These are phyloP conservation scores for Afroboletus lepidellus DNA, from an alignment of 1,284 basidiomycete genomes.

Conservation along the genomic window DNA sequence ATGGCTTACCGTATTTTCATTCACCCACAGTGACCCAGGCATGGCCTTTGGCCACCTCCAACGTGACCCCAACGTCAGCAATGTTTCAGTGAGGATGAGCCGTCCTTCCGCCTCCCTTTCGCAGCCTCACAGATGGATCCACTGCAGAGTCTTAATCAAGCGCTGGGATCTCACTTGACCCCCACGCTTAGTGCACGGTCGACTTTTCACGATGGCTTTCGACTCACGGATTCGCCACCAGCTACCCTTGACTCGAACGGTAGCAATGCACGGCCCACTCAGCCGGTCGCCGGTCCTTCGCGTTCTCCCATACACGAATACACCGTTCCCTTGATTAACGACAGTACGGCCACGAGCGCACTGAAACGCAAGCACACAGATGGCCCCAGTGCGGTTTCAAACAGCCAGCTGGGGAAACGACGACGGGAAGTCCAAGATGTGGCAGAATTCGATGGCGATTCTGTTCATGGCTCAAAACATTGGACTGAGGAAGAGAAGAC, in stretches of 20 bases:
- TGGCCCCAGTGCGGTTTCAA: constrained; percentile 34
- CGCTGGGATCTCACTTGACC: constrained; percentile 34
- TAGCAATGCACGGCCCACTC: constrained; percentile 22
- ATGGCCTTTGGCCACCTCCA: constrained; percentile 37
- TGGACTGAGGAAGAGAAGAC: constrained; percentile 80
- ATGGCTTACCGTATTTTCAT: constrained; percentile 19
- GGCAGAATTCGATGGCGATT: constrained; percentile 50
- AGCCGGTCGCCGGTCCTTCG: constrained; percentile 31
- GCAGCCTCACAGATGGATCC: constrained; percentile 6
- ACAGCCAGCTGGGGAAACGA: constrained; percentile 42
- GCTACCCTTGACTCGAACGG: constrained; percentile 32
- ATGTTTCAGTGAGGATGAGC: constrained; percentile 31
- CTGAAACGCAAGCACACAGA: constrained; percentile 56
- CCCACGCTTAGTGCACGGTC: constrained; percentile 30
- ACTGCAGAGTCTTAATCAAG: constrained; percentile 35
- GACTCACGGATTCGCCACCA: constrained; percentile 35
- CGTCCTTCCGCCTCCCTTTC: background rate
- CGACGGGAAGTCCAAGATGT: constrained; percentile 46
- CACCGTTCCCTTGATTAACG: constrained; percentile 30
- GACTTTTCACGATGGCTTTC: constrained; percentile 32
- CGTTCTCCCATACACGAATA: constrained; percentile 37
- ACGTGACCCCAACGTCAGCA: constrained; percentile 36
- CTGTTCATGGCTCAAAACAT: constrained; percentile 65
- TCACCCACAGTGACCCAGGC: constrained; percentile 26
- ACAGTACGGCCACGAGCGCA: constrained; percentile 20